These are phyloP conservation scores for Tricharina praecox DNA, from an alignment of 495 filamentous ascomycete species.

Conservation along the genomic window DNA sequence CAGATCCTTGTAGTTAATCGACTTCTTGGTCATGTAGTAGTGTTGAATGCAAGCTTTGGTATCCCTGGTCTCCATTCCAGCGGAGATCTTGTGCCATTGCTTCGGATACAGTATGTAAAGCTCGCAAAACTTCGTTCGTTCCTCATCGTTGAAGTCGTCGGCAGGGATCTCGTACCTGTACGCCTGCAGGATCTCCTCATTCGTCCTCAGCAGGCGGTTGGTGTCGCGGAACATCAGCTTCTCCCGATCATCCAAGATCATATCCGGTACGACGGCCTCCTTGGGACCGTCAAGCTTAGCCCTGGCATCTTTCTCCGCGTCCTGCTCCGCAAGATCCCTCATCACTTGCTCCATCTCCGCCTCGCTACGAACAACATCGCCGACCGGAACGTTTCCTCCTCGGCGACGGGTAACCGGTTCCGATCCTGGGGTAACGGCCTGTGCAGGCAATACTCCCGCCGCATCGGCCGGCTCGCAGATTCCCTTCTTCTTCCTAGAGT, in stretches of 20 bases:
- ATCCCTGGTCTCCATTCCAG: constrained; percentile 56
- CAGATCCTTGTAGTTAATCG: constrained; percentile 71
- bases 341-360: constrained; percentile 27
- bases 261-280: constrained; percentile 70
- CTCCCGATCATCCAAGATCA: constrained; percentile 39
- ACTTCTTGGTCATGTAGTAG: constrained; percentile 86
- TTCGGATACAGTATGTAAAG: constrained; percentile 70
- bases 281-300: constrained; percentile 60
- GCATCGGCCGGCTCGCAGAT: constrained; percentile 18
- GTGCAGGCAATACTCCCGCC: constrained; percentile 16
- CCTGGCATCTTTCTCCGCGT: constrained; percentile 30
- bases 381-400: constrained; percentile 15
- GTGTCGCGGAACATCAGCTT: constrained; percentile 51
- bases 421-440: constrained; percentile 9
- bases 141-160: constrained; percentile 69
- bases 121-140: constrained; percentile 60
- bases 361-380: constrained; percentile 27
- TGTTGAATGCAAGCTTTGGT: constrained; percentile 82
- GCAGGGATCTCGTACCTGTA: constrained; percentile 59
- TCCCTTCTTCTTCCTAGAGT: constrained; percentile 22
- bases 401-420: constrained; percentile 20
- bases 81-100: constrained; percentile 82
- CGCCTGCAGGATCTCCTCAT: constrained; percentile 42
- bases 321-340: constrained; percentile 21
- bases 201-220: constrained; percentile 49